Conservation (phyloP, 2,329 filamentous ascomycete species). For the Lecanicillium sp. region DNA sequence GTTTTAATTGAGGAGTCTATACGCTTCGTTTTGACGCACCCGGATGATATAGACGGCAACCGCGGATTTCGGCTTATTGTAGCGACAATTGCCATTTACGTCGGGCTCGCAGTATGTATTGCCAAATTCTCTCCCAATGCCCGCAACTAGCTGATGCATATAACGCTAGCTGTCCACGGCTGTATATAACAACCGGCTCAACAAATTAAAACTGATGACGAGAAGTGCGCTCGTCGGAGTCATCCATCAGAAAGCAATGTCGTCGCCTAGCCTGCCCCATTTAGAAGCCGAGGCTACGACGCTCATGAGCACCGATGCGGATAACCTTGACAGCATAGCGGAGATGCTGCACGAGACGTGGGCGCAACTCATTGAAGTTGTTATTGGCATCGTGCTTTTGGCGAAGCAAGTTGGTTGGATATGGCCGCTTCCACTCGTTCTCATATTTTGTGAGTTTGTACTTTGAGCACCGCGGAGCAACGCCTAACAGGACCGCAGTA, state of each 20-base stretch:
- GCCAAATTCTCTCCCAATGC: background rate
- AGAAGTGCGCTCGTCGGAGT: background rate
- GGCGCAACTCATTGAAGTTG: constrained; percentile 1
- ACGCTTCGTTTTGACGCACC: background rate
- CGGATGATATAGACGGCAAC: background rate
- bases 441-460: constrained; percentile 1
- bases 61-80: background rate
- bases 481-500: background rate
- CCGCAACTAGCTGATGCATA: no score
- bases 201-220: background rate
- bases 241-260: background rate
- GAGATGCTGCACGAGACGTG: constrained; percentile 3
- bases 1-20: background rate
- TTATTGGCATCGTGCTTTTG: background rate
- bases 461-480: no score
- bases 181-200: background rate
- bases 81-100: background rate
- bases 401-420: constrained; percentile 2
- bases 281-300: background rate
- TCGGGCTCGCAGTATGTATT: background rate
- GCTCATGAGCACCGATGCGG: constrained; percentile 3
- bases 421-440: background rate
- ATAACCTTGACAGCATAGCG: background rate
- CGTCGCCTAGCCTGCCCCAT: background rate
- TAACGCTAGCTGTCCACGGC: background rate